These are phyloP conservation scores for Blastocystis sp. DNA, from an alignment of 352 stramenopile genomes.

Conservation along the genomic window DNA sequence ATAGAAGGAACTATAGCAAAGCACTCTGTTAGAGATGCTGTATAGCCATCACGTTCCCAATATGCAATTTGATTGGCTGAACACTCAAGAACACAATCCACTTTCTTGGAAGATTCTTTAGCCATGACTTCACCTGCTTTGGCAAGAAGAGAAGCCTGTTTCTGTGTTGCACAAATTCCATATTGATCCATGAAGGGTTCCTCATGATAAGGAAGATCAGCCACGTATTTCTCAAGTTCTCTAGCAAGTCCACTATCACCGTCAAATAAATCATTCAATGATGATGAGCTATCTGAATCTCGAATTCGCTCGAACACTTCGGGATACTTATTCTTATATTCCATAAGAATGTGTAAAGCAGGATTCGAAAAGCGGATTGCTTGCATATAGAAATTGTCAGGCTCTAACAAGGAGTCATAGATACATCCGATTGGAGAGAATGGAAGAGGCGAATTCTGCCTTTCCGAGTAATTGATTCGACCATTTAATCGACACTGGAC, in stretches of 20 bases:
- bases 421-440: conserved; percentile 85
- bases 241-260: conserved; percentile 51
- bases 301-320: conserved; percentile 84
- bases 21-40: not conserved
- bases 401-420: conserved; percentile 83
- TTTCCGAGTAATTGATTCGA: conserved; percentile 79
- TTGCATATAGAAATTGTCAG: conserved; percentile 71
- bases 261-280: conserved; percentile 80
- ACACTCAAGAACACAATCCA: not conserved
- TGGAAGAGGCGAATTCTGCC: conserved; percentile 72
- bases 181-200: conserved; percentile 68
- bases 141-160: conserved; percentile 9
- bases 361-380: conserved; percentile 91
- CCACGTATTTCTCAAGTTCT: conserved; percentile 55
- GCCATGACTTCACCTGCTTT: not conserved
- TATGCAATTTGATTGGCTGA: not conserved
- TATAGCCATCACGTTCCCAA: not conserved
- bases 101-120: not conserved
- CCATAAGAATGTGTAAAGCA: conserved; percentile 86
- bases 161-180: not conserved
- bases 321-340: conserved; percentile 88
- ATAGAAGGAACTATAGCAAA: conserved; percentile 76
- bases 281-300: conserved; percentile 79
- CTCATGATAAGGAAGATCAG: not conserved
- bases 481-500: conserved; percentile 82